Conservation (phyloP, 2,329 filamentous ascomycete genomes). For the Aureobasidium namibiae region DNA sequence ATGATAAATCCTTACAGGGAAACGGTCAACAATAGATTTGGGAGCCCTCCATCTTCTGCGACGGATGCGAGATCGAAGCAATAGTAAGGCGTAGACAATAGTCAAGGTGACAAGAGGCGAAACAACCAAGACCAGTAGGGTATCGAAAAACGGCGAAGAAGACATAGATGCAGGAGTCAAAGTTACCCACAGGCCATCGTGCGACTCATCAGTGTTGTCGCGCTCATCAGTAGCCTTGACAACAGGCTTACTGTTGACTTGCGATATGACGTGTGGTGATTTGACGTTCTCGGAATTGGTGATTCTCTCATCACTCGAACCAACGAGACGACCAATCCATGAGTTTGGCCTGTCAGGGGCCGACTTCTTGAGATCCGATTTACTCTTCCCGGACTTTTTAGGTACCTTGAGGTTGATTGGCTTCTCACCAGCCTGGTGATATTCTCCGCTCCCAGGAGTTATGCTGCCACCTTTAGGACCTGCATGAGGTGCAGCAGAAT, state of each 20-base stretch:
- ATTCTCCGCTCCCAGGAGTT: conserved; percentile 66
- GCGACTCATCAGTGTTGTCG: conserved; percentile 23
- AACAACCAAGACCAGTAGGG: conserved; percentile 88
- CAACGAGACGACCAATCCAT: not conserved
- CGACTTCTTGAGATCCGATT: conserved; percentile 1
- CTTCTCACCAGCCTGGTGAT: conserved; percentile 28
- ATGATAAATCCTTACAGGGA: conserved; percentile 94
- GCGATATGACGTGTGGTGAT: conserved; percentile 1
- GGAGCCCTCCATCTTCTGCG: conserved; percentile 91
- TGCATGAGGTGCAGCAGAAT: conserved; percentile 24
- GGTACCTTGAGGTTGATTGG: conserved; percentile 11
- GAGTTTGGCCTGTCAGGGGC: not conserved
- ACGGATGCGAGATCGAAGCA: conserved; percentile 81
- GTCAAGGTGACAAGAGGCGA: conserved; percentile 88
- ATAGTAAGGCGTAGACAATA: conserved; percentile 80
- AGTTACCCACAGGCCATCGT: conserved; percentile 91
- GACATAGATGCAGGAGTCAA: conserved; percentile 82
- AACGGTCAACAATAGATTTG: conserved; percentile 85
- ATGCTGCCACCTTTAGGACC: conserved; percentile 57
- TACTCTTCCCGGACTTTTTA: conserved; percentile 15
- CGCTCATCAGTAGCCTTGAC: not conserved
- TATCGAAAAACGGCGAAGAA: conserved; percentile 90
- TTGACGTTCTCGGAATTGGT: not conserved
- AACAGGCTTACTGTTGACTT: not conserved
- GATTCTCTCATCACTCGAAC: not conserved